A percentile compares a stretch with the other conserved stretches of the same genome.
Conservation (phyloP, 2,329 filamentous ascomycete genomes). For the Ascochyta pisi region DNA sequence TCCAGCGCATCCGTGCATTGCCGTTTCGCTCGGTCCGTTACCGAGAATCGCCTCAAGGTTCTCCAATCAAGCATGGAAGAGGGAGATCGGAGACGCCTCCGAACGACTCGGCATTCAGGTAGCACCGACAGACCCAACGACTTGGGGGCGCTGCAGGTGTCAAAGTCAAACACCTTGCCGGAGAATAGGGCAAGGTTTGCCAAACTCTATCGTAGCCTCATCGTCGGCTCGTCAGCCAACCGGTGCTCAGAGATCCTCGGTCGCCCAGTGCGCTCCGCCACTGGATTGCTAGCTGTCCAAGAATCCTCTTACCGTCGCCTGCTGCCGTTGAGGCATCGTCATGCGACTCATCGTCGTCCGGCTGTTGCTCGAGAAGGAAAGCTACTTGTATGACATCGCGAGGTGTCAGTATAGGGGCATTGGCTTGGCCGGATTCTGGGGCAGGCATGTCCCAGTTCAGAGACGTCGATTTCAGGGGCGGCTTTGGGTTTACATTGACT, state of each 20-base stretch:
- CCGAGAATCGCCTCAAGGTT: not conserved
- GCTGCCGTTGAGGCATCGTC: conserved; percentile 42
- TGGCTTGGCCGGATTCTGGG: conserved; percentile 37
- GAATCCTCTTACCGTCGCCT: conserved; percentile 61
- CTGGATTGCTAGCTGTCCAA: conserved; percentile 84
- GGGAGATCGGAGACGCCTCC: not conserved
- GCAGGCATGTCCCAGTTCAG: conserved; percentile 62
- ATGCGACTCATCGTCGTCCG: conserved; percentile 53
- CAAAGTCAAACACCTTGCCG: conserved; percentile 7
- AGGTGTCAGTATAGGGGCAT: conserved; percentile 62
- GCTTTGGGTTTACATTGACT: conserved; percentile 58
- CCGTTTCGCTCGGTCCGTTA: conserved; percentile 8
- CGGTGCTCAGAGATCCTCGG: conserved; percentile 84
- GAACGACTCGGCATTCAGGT: conserved; percentile 3
- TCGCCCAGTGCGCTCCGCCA: conserved; percentile 94
- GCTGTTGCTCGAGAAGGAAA: conserved; percentile 65
- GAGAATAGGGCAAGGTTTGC: conserved; percentile 1
- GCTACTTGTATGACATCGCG: conserved; percentile 70
- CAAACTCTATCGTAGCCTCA: conserved; percentile 28
- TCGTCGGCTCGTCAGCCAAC: conserved; percentile 65
- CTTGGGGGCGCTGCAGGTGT: conserved; percentile 7
- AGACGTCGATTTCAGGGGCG: conserved; percentile 61
- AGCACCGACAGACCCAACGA: conserved; percentile 7
- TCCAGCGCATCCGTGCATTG: conserved; percentile 1
- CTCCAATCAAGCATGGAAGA: conserved; percentile 11